Evolutionary conservation across 1,284 basidiomycete genomes (phyloP), one percentile per base, ranked within the genome.

Genomic region (Moesziomyces globuligerus): DNA sequence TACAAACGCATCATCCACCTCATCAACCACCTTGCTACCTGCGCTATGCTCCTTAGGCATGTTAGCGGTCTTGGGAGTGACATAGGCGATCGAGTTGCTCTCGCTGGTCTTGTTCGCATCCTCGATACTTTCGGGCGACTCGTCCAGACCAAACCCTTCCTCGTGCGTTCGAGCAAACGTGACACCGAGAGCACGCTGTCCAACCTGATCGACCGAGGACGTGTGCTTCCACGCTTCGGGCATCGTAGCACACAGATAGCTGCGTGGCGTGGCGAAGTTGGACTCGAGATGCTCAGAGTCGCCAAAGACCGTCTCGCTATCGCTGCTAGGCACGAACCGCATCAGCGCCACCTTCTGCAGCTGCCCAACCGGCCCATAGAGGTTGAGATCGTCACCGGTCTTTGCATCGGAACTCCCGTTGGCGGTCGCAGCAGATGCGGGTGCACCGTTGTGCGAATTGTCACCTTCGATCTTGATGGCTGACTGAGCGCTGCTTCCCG

Each of bases 291-390:
- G 67, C 51, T 65, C 62, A 3, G 61, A 71, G 18, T 71, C 67
- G 42, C 59, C 62, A 49, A 59, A 57, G 10, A 61, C 49, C 1
- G 57, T 54, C n/a, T 70, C 67, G 29, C 50, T 49, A 28, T 67
- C 64, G 48, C 38, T 59, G 51, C 56, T 59, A 5, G 75, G 70
- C 11, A 70, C 70, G 49, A 92, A 87, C 50, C 92, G 87, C 80
- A 94, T 91, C 43, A 97, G 85, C 0, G 93, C 94, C 59, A 97
- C 90, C 84, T 95, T 93, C 84, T 97, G 94, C 88, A 97, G 91
- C 82, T 96, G 94, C 76, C 92, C 94, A 54, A 97, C 91, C 21
- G 93, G 93, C 2, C 92, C 92, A 20, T 90, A 91, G 17, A 70
- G 72, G 37, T 72, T 73, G 44, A 71, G 49, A 17, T 78, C 76